Evolutionary conservation across 108 stramenopile species (phyloP), one percentile per base, ranked within the genome.

Genomic region (Pseudonitzschia pungens): DNA sequence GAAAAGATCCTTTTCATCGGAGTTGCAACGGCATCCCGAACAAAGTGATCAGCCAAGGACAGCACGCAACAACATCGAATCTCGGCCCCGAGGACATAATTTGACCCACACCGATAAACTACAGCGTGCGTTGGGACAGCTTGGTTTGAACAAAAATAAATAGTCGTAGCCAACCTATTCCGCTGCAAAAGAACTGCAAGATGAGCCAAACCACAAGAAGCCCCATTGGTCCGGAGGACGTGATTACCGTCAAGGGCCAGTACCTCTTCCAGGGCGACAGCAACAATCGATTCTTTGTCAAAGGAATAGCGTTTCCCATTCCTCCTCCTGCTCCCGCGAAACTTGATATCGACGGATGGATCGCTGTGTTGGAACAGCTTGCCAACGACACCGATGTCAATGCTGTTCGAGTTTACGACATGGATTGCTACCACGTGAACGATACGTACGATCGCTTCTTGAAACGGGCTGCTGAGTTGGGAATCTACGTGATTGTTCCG

Each of bases 281-380:
- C 7, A 71, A 81, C 14, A 58, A 68, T 4, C 84, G 70, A 18
- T 89, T 89, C 65, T 54, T 65, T 22, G 74, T 89, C 40, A 71
- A 65, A 31, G 88, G 88, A 40, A 83, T 89, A 41, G 88, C 88
- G 26, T 89, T 89, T 65, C 88, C 88, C 20, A 77, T 80, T n/a
- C 71, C 82, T 15, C 70, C 63, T 3, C 45, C 45, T 12, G 3
- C 45, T 4, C 45, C 3, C 10, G 7, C 14, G 45, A 11, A 4
- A 12, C 81, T 86, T 65, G 28, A 87, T 52, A 73, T 75, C 36
- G 51, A 63, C 0, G 75, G 84, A 15, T 89, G 88, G 88, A 80
- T 83, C 16, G 70, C 53, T 18, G 60, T 89, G 18, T 45, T 89
- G 73, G 44, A 83, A 7, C 88, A 89, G 63, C 82, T 89, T 71